Percentiles rank a stretch among this genome's conserved stretches.
Evolutionary conservation across 768 basidiomycete genomes (phyloP).

Genomic region (Hygrocybe punicea): DNA sequence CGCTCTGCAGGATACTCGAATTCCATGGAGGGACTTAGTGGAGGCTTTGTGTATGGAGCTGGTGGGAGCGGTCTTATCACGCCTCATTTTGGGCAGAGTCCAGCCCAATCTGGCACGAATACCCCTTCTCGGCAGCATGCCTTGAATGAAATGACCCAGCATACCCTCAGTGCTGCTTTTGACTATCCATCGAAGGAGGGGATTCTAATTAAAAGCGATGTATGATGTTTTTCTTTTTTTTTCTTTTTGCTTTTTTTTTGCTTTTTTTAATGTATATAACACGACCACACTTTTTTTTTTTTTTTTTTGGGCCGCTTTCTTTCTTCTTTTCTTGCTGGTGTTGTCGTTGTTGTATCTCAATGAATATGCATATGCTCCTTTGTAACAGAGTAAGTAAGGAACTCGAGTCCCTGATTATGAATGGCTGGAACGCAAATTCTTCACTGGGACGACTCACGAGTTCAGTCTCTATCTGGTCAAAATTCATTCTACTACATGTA

Average conservation of each 20-base stretch:
- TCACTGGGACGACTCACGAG: too few species aligned
- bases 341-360: too few species aligned
- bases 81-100: slow-evolving; percentile 60
- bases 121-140: slow-evolving; percentile 36
- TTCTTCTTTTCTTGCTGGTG: too few species aligned
- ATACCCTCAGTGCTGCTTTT: slow-evolving; percentile 48
- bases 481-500: too few species aligned
- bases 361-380: too few species aligned
- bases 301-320: not conserved
- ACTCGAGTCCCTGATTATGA: too few species aligned
- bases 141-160: slow-evolving; percentile 39
- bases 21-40: slow-evolving; percentile 76
- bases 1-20: slow-evolving; percentile 58
- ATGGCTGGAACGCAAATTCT: too few species aligned
- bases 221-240: slow-evolving; percentile 1
- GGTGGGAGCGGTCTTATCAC: slow-evolving; percentile 84
- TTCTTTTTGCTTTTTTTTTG: slow-evolving; percentile 6
- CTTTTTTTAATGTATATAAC: slow-evolving; percentile 1
- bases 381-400: too few species aligned
- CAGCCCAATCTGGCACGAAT: slow-evolving; percentile 54
- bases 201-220: slow-evolving; percentile 12
- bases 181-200: slow-evolving; percentile 32
- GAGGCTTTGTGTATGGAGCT: slow-evolving; percentile 81
- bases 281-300: not conserved
- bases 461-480: too few species aligned